Base-by-base conservation (phyloP, 352 stramenopile species). In the Vaucheria bursata region DNA sequence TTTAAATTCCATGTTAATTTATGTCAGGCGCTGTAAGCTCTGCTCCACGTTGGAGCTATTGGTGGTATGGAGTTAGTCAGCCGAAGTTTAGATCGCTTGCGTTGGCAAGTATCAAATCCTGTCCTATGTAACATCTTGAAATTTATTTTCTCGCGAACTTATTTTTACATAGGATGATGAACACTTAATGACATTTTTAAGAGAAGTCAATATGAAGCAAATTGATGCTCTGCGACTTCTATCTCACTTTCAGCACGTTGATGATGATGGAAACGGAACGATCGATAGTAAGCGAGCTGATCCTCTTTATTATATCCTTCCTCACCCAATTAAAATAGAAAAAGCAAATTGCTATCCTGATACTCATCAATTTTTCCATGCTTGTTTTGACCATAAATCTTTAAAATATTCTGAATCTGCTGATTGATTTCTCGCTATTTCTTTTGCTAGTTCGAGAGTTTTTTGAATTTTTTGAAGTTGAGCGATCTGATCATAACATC, bases 391-490 rank as follows among this genome's bases (percentile, higher is more conserved):
- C 25, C 45, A 12, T 59, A 12, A 59, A 12, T 18, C 45, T 59
- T 25, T 59, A 25, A 25, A 18, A 59, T 18, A 18, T 59, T 12
- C 45, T 59, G 45, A 25, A 12, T 12, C 12, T 25, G 45, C 45
- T 59, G 12, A 25, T 18, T 18, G 12, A 25, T 59, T 25, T 18
- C 25, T 59, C 12, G 45, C 45, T 18, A 59, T 25, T 59, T 25
- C 12, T 25, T 18, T 59, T 59, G 45, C 12, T 59, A 59, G 45
- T 25, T 18, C 45, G 73, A 37, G 78, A 52, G 6, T 83, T 83
- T 53, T 83, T 83, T 40, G 52, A 79, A 25, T 83, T 80, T 66
- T 83, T 83, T 34, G 52, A 31, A 33, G 79, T 83, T 38, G 78
- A 83, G 52, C 73, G 67, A 37, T 76, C 78, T 32, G 78, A 75